Conservation (phyloP, 1,284 basidiomycete genomes). For the Phellopilus nigrolimitatus region DNA sequence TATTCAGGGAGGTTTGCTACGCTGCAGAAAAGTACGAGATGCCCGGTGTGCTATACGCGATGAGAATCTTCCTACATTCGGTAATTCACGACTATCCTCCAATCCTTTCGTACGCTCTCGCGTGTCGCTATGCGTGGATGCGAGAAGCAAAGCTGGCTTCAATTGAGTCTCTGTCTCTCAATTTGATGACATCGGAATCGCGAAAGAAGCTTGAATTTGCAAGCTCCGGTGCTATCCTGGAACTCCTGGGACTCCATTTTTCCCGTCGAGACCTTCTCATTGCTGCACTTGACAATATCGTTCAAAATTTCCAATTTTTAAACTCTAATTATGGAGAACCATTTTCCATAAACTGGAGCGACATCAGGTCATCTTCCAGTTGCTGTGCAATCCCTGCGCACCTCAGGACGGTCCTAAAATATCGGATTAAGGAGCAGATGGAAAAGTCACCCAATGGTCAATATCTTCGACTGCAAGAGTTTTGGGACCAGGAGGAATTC, state of each 20-base stretch:
- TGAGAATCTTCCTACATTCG: conserved; percentile 41
- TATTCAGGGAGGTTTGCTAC: conserved; percentile 49
- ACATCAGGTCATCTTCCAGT: no score
- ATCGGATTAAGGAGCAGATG: not conserved
- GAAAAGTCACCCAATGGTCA: not conserved
- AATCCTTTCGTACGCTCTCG: conserved; percentile 46
- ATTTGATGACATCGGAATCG: not conserved
- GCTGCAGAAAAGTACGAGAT: conserved; percentile 67
- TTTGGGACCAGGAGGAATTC: not conserved
- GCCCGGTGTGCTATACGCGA: conserved; percentile 44
- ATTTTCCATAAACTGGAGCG: no score
- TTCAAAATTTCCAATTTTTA: no score
- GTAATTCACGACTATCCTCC: conserved; percentile 44
- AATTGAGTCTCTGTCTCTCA: conserved; percentile 32
- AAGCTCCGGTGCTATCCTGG: not conserved
- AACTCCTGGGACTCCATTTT: not conserved
- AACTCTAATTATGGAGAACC: no score
- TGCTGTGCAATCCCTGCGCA: no score
- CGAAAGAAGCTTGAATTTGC: not conserved
- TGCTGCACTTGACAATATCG: not conserved
- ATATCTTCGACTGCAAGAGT: not conserved
- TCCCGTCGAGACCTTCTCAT: not conserved
- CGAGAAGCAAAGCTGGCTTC: conserved; percentile 49
- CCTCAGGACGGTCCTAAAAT: not conserved
- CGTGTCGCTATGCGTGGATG: conserved; percentile 54